Percentiles rank a stretch among this genome's conserved stretches.
These are phyloP conservation scores for Fusarium ramigenum DNA, from an alignment of 2,329 filamentous ascomycete genomes.

Conservation along the genomic window DNA sequence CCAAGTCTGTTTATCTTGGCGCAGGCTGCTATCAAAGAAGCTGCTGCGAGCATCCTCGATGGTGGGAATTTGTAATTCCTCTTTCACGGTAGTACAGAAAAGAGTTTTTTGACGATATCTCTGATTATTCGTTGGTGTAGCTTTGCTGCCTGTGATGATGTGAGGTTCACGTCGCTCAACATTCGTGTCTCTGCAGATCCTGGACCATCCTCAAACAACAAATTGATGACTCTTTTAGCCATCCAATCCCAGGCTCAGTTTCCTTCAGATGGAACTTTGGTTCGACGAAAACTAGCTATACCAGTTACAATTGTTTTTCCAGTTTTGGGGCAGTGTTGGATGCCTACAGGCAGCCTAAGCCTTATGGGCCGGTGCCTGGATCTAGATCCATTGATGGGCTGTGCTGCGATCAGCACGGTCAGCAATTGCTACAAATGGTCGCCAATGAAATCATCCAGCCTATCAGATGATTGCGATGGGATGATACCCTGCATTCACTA, in stretches of 20 bases:
- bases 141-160: background rate
- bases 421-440: background rate
- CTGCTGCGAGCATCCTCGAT: conserved; percentile 45
- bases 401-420: background rate
- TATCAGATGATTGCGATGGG: background rate
- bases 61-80: conserved; percentile 35
- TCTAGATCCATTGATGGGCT: conserved; percentile 12
- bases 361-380: conserved; percentile 14
- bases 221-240: background rate
- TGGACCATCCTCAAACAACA: background rate
- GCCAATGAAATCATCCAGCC: background rate
- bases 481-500: no score
- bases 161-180: background rate
- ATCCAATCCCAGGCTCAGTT: background rate
- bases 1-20: conserved; percentile 56
- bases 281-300: background rate
- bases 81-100: background rate
- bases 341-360: conserved; percentile 8
- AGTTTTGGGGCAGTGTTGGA: background rate
- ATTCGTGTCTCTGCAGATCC: background rate
- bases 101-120: no score
- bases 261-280: background rate
- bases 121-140: background rate
- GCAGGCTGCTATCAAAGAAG: conserved; percentile 50
- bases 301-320: background rate